Conservation (phyloP, 2,329 filamentous ascomycete species). For the Fusarium sp. region DNA sequence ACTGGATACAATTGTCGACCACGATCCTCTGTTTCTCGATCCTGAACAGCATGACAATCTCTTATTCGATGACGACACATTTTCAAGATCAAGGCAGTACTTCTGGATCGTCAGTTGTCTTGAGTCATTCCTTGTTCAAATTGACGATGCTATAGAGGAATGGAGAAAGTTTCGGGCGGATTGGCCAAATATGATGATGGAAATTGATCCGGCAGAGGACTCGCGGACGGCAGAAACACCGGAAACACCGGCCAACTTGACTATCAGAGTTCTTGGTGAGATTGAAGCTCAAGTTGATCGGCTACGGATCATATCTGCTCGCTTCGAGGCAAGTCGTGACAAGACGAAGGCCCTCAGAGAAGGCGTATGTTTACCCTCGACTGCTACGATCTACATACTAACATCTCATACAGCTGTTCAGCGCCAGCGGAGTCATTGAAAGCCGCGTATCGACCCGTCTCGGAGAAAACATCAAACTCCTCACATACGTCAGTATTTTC, state of each 20-base stretch:
- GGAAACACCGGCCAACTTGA: not conserved
- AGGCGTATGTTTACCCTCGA: not conserved
- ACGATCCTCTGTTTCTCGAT: constrained; percentile 3
- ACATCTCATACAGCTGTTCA: not conserved
- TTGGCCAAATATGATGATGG: not conserved
- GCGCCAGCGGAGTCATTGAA: constrained; percentile 6
- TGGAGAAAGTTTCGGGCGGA: not conserved
- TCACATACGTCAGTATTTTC: constrained; percentile 57
- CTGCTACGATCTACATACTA: rapidly evolving
- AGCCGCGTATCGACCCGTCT: constrained; percentile 33
- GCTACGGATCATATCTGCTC: not conserved
- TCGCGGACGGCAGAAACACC: not conserved
- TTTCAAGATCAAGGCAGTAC: constrained; percentile 1
- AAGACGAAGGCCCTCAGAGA: constrained; percentile 13
- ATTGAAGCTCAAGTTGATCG: not conserved
- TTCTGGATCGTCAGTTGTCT: constrained; percentile 13
- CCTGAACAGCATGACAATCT: not conserved
- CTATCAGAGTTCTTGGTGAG: not conserved
- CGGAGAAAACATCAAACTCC: constrained; percentile 53
- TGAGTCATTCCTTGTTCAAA: not conserved
- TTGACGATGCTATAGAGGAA: constrained; percentile 4
- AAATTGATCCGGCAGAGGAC: not conserved
- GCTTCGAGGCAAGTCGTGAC: not conserved
- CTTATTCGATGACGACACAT: constrained; percentile 8
- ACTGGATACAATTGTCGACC: not conserved